Evolutionary conservation across 257 asterid genomes (phyloP), one percentile per base, ranked within the genome.

Genomic region (Dorcoceras hygrometricum): DNA sequence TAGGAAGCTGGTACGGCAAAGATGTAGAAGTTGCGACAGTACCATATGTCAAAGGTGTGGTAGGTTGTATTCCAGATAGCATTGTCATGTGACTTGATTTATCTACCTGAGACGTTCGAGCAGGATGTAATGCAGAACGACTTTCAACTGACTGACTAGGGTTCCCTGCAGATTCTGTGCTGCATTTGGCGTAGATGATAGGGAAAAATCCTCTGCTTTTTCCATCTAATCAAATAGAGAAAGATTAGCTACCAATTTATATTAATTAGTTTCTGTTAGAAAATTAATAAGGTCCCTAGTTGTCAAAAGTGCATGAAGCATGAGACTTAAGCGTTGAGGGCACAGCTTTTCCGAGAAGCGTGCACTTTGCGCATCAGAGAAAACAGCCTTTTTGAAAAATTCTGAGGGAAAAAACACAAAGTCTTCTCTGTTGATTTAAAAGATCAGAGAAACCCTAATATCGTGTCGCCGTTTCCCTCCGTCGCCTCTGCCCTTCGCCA

Each of bases 1-100:
- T 80, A 66, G 96, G 96, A 64, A 86, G 95, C 87, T 94, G 99
- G 78, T 85, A 89, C 14, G 95, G 81, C 71, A 81, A 78, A 70
- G 92, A 66, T 48, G 85, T 57, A 59, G 86, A 74, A 67, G 75
- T 87, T 67, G 79, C 68, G 16, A 78, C 65, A 26, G 77, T 31
- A 53, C 65, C 83, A 67, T 76, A 91, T 68, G 73, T 77, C 63
- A 77, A 48, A 62, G 87, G 76, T 57, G 87, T 67, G 68, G 77
- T 71, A 25, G 90, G 56, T 68, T 76, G 86, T 66, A 84, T 77
- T 70, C 87, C 90, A 29, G 89, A 70, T 68, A 87, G 36, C 76
- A 75, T 69, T 55, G 87, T 62, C 72, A 65, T 63, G 66, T 81
- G 91, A 70, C 67, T 69, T 48, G 87, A 62, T 74, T 83, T 88